Evolutionary conservation across 2,329 filamentous ascomycete genomes (phyloP).

Genomic region (Curvularia verruculosa): DNA sequence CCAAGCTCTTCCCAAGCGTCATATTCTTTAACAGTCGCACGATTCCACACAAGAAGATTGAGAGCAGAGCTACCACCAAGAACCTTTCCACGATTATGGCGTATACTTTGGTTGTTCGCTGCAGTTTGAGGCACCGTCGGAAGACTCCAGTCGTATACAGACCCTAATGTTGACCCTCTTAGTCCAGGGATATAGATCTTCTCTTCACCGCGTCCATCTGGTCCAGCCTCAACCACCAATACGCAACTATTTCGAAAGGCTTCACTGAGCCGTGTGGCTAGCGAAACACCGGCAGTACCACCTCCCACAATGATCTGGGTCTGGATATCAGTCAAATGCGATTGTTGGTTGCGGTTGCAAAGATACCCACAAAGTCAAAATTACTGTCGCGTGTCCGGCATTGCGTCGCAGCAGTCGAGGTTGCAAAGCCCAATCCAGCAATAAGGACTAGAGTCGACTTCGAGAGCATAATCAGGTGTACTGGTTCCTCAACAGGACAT

Average conservation of each 20-base stretch:
- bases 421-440: slow-evolving; percentile 1
- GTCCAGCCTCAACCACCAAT: slow-evolving; percentile 33
- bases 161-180: slow-evolving; percentile 27
- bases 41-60: slow-evolving; percentile 46
- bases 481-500: not conserved
- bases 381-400: not conserved
- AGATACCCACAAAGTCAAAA: slow-evolving; percentile 11
- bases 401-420: not conserved
- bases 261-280: slow-evolving; percentile 36
- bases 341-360: not conserved
- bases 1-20: slow-evolving; percentile 64
- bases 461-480: not conserved
- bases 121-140: slow-evolving; percentile 51
- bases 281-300: slow-evolving; percentile 29
- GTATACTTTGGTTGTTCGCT: slow-evolving; percentile 41
- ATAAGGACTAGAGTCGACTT: not conserved
- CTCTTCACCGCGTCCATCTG: slow-evolving; percentile 28
- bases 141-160: slow-evolving; percentile 46
- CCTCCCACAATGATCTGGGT: slow-evolving; percentile 22
- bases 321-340: not conserved
- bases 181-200: slow-evolving; percentile 30
- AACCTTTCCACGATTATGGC: slow-evolving; percentile 29
- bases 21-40: slow-evolving; percentile 43
- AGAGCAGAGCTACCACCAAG: slow-evolving; percentile 45
- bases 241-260: slow-evolving; percentile 26